Percentiles rank a stretch among this genome's conserved stretches.
Conservation (phyloP, 805 yeast genomes). For the Metschnikowia koreensis region DNA sequence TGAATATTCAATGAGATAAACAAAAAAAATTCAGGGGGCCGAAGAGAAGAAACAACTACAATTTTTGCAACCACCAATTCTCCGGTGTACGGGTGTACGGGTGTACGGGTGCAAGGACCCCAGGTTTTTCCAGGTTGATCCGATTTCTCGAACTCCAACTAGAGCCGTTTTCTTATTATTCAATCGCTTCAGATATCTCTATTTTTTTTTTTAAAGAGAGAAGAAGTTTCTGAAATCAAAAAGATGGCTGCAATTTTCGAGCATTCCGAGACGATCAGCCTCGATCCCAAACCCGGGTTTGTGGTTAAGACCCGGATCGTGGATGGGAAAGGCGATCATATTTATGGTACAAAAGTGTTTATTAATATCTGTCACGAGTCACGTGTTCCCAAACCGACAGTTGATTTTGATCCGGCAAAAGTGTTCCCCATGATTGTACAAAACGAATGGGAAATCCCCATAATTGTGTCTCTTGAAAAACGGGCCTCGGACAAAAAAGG, state of each 20-base stretch:
- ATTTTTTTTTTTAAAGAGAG: too few relatives aligned
- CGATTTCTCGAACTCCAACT: too few relatives aligned
- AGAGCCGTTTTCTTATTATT: too few relatives aligned
- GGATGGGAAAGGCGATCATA: slow-evolving; percentile 28
- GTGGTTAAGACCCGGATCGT: slow-evolving; percentile 65
- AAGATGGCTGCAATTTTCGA: slow-evolving; percentile 20
- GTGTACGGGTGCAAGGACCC: background rate
- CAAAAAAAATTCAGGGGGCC: too few relatives aligned
- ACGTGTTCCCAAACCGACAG: slow-evolving; percentile 61
- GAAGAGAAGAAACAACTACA: too few relatives aligned
- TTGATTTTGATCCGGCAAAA: slow-evolving; percentile 51
- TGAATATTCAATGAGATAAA: too few relatives aligned
- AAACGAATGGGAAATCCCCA: slow-evolving; percentile 83
- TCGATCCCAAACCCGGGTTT: slow-evolving; percentile 63
- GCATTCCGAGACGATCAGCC: slow-evolving; percentile 12
- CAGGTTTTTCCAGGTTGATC: too few relatives aligned
- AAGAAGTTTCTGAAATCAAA: too few relatives aligned
- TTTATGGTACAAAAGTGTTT: slow-evolving; percentile 61
- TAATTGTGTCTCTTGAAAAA: slow-evolving; percentile 59
- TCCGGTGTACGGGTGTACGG: background rate
- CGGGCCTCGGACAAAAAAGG: slow-evolving; percentile 73
- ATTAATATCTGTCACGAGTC: slow-evolving; percentile 71
- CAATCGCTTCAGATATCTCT: too few relatives aligned
- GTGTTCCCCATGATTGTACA: slow-evolving; percentile 65
- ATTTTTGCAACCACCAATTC: background rate